Evolutionary conservation across 805 yeast genomes (phyloP).

Genomic region (Sugiyamaella mastotermitis): DNA sequence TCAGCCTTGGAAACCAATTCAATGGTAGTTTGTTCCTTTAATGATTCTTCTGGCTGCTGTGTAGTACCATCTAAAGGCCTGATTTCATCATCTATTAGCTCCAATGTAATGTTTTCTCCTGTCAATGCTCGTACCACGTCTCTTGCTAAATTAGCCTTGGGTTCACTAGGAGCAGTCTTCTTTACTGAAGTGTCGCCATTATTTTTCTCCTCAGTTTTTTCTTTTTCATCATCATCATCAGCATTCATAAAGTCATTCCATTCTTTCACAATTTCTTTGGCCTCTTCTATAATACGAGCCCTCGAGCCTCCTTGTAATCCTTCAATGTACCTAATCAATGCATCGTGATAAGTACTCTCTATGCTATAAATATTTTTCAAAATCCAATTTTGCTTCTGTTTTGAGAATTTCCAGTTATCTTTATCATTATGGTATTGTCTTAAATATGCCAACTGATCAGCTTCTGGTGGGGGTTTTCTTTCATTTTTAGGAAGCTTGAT

Average conservation of each 20-base stretch:
- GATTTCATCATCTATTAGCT: constrained; percentile 14
- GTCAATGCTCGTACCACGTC: constrained; percentile 12
- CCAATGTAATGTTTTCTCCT: constrained; percentile 15
- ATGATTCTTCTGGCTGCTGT: too few species aligned
- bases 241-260: constrained; percentile 48
- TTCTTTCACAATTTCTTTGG: constrained; percentile 39
- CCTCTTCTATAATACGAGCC: constrained; percentile 46
- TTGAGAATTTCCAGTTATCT: constrained; percentile 74
- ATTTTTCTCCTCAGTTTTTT: constrained; percentile 13
- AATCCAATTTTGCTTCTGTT: constrained; percentile 84
- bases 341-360: constrained; percentile 47
- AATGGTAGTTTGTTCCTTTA: constrained; percentile 8
- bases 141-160: constrained; percentile 21
- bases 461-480: constrained; percentile 66
- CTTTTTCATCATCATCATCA: constrained; percentile 12
- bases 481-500: constrained; percentile 62
- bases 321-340: constrained; percentile 45
- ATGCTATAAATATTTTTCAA: constrained; percentile 52
- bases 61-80: constrained; percentile 3
- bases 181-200: constrained; percentile 5
- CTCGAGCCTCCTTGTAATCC: constrained; percentile 69
- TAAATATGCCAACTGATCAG: constrained; percentile 65
- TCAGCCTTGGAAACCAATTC: constrained; percentile 16
- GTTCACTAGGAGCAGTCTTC: constrained; percentile 22
- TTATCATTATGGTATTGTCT: constrained; percentile 50